phyloP scores from a whole-genome alignment of 176 grass and related monocot genomes.

The Oryza coarctata region DNA sequence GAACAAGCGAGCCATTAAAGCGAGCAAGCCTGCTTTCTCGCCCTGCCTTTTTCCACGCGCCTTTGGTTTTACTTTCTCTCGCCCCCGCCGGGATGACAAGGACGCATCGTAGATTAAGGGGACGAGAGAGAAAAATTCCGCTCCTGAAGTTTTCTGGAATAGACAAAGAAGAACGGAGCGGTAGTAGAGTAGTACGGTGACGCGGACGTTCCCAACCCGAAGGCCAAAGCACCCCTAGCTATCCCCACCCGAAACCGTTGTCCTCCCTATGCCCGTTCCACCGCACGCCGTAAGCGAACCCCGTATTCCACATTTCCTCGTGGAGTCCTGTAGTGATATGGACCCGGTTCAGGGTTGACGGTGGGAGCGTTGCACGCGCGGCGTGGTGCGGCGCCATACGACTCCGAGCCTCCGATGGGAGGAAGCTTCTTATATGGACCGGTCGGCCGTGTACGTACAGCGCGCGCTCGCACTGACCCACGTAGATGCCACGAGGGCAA shows the following conservation, averaged over 20 bases:
- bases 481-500: constrained; percentile 12
- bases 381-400: background rate
- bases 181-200: constrained; percentile 25
- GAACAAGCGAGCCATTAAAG: background rate
- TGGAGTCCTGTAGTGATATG: background rate
- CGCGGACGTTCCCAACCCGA: constrained; percentile 8
- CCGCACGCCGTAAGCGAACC: background rate
- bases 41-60: constrained; percentile 41
- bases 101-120: background rate
- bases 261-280: background rate
- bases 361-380: background rate
- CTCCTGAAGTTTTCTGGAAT: constrained; percentile 24
- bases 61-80: constrained; percentile 27
- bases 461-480: background rate
- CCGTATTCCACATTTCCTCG: background rate
- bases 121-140: constrained; percentile 11
- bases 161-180: background rate
- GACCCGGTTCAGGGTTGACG: constrained; percentile 26
- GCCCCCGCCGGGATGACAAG: background rate
- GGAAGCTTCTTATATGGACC: constrained; percentile 60
- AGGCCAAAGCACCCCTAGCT: no score
- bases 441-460: background rate
- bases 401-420: background rate
- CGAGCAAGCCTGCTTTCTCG: background rate
- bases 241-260: no score